Base-by-base conservation (phyloP, 2,329 filamentous ascomycete species). In the Nothophoma quercina region DNA sequence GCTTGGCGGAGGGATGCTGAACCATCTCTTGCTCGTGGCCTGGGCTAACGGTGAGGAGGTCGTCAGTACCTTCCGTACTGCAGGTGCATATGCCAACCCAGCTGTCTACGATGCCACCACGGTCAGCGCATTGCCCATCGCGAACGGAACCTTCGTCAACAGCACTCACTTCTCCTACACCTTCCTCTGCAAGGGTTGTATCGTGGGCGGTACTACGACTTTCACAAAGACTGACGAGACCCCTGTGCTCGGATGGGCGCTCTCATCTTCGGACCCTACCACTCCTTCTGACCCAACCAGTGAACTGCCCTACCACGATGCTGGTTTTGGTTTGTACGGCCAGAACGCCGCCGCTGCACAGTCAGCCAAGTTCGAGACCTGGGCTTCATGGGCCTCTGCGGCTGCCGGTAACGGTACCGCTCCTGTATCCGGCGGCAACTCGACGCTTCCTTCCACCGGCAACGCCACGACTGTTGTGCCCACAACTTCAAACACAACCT, bases 161-260 rank as follows among this genome's bases (percentile, higher is more conserved):
- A 71, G 69, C 55, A 83, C 81, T 1, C 79, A 83, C 57, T 79
- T 78, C 63, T 79, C 78, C 2, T 82, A 80, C 57, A 84, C 82
- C 1, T 84, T 83, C 67, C 75, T 84, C 29, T 85, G 82, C 61
- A 60, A 55, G 9, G 67, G 64, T 13, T 74, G 71, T 45, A 69
- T 75, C 18, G 63, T 57, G 13, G 51, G 54, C 22, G 69, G 70
- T 34, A 54, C 51, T 9, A 71, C 67, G 1, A 71, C 70, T 2
- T 72, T 72, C 40, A 50, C 51, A 8, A 35, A 59, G 1, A 56
- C 56, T 7, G 65, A 68, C 21, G 55, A 54, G 7, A 40, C 45
- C 1, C 51, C 66, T 21, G 56, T 51, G 10, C 35, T 71, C 18
- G 68, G 70, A 12, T 71, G 53, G 30, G 69, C 65, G 1, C 46